These are phyloP conservation scores for Brasilioporus rufonigricans DNA, from an alignment of 768 basidiomycete genomes.

Conservation along the genomic window DNA sequence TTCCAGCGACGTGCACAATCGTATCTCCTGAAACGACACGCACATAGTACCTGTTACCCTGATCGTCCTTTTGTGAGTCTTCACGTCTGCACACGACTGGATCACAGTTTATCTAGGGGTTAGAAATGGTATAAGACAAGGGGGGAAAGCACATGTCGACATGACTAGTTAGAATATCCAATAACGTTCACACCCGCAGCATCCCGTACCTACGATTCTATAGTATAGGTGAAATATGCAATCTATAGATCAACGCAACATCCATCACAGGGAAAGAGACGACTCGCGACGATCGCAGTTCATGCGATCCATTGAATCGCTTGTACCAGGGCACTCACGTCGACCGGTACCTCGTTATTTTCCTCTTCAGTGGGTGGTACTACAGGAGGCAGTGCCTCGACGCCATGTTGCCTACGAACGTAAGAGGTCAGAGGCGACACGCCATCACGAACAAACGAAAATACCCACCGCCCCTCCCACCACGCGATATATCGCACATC, in stretches of 20 bases:
- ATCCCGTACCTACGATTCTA: neutral
- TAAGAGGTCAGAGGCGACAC: neutral
- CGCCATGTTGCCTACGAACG: neutral
- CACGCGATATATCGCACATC: slow-evolving; percentile 1
- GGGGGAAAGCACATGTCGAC: neutral
- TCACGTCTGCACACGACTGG: too few species aligned
- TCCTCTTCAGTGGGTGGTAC: neutral
- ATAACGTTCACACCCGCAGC: neutral
- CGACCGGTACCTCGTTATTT: neutral
- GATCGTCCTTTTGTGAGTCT: too few species aligned
- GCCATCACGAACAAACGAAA: neutral
- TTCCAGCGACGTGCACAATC: too few species aligned
- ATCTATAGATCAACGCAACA: neutral
- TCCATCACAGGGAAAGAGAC: too few species aligned
- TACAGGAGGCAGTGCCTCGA: neutral
- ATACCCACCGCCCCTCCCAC: neutral
- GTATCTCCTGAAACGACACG: too few species aligned
- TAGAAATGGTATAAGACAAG: neutral
- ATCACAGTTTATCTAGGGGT: too few species aligned
- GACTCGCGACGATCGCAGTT: neutral
- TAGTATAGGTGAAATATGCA: neutral
- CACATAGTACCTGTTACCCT: too few species aligned
- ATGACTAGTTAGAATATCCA: neutral
- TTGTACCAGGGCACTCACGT: neutral
- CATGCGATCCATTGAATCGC: neutral